Evolutionary conservation across 192 early-diverging fungal genomes (phyloP).

Genomic region (Coemansia sp.): DNA sequence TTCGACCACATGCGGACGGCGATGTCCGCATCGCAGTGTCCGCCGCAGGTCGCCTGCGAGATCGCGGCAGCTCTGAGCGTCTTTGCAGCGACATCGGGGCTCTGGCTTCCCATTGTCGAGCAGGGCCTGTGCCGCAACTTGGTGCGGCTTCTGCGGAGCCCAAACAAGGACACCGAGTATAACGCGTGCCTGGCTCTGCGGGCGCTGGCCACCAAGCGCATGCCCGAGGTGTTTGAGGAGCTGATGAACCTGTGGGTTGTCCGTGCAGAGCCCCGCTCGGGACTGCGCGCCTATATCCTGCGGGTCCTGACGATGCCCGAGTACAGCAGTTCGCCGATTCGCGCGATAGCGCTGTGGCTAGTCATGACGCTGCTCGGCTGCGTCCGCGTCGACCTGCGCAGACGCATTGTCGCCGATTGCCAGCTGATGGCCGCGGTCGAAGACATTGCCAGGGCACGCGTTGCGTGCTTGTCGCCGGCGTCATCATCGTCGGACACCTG

Average conservation of each 20-base stretch:
- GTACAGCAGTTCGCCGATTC: constrained; percentile 21
- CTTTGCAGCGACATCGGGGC: constrained; percentile 26
- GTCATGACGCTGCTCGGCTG: constrained; percentile 28
- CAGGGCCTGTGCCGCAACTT: constrained; percentile 22
- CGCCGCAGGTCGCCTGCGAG: constrained; percentile 16
- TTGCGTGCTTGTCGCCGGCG: neutral
- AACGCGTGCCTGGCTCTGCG: constrained; percentile 34
- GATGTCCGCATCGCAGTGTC: constrained; percentile 1
- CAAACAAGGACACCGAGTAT: constrained; percentile 17
- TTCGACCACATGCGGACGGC: constrained; percentile 23
- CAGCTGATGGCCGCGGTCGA: constrained; percentile 31
- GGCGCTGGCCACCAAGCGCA: constrained; percentile 18
- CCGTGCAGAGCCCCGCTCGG: constrained; percentile 13
- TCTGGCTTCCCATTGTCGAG: constrained; percentile 36
- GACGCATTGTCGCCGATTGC: constrained; percentile 19
- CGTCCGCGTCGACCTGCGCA: constrained; percentile 10
- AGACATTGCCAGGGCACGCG: constrained; percentile 10
- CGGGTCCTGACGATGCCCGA: constrained; percentile 15
- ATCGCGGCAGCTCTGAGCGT: constrained; percentile 33
- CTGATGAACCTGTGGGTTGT: constrained; percentile 31
- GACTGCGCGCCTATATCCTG: constrained; percentile 20
- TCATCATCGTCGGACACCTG: neutral
- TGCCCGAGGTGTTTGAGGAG: constrained; percentile 30
- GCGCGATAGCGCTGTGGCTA: constrained; percentile 35
- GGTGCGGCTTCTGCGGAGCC: constrained; percentile 14